Conservation (phyloP, 2,329 filamentous ascomycete species). For the Claviceps africana region DNA sequence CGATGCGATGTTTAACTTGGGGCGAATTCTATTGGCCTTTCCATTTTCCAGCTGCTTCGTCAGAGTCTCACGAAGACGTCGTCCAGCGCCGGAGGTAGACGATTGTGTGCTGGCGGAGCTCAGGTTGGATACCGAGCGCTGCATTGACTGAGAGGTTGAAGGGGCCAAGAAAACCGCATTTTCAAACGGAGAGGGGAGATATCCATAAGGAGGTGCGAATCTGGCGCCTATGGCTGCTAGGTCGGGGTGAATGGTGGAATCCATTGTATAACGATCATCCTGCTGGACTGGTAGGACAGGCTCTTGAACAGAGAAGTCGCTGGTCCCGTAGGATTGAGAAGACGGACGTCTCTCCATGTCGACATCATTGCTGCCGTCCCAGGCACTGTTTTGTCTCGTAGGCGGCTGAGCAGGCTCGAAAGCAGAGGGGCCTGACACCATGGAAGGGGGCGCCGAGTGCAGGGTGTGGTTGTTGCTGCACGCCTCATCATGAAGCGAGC, state of each 20-base stretch:
- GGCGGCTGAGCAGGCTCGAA: constrained; percentile 25
- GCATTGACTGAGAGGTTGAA: constrained; percentile 21
- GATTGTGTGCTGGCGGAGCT: constrained; percentile 30
- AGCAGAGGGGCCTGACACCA: constrained; percentile 27
- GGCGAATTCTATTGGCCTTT: constrained; percentile 25
- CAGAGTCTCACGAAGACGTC: constrained; percentile 33
- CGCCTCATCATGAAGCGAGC: constrained; percentile 12
- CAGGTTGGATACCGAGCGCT: constrained; percentile 32
- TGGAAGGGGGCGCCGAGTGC: constrained; percentile 24
- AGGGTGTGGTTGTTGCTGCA: constrained; percentile 14
- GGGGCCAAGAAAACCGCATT: background rate
- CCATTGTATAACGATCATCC: constrained; percentile 15
- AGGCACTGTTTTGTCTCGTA: constrained; percentile 29
- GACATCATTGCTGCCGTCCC: constrained; percentile 17
- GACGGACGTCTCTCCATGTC: constrained; percentile 26
- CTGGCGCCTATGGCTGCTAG: constrained; percentile 25
- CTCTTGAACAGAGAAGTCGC: constrained; percentile 11
- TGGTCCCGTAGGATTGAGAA: constrained; percentile 18
- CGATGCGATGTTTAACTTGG: constrained; percentile 24
- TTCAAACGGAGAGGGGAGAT: constrained; percentile 11
- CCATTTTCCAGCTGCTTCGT: constrained; percentile 31
- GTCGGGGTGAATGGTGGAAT: constrained; percentile 16
- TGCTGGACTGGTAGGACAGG: constrained; percentile 7
- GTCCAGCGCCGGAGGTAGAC: constrained; percentile 27
- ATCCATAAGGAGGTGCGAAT: constrained; percentile 15